Conservation (phyloP, 352 stramenopile genomes). For the Phytopythium mirpurense region DNA sequence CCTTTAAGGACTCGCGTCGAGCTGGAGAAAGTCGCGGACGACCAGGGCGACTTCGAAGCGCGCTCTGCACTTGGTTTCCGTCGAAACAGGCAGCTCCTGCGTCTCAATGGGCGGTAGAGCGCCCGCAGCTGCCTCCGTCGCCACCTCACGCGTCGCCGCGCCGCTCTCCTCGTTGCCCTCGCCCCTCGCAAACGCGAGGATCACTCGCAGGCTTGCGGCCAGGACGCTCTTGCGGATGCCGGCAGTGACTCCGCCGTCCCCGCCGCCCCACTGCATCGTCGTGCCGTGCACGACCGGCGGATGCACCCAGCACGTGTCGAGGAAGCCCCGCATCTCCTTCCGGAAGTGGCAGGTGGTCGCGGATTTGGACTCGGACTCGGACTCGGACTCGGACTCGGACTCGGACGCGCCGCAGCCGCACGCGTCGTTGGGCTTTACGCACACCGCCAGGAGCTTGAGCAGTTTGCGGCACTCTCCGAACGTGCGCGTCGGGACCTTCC, state of each 20-base stretch:
- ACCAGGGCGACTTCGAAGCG: conserved; percentile 1
- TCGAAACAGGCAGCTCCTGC: background rate
- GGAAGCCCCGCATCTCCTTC: background rate
- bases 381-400: no score
- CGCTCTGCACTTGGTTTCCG: background rate
- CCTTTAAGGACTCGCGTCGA: background rate
- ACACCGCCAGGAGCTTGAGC: background rate
- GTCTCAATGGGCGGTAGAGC: background rate
- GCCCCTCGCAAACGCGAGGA: background rate
- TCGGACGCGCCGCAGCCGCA: background rate
- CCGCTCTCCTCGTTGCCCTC: background rate
- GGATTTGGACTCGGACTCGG: no score
- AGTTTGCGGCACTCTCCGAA: background rate
- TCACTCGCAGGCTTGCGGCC: conserved; percentile 2
- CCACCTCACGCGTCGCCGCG: background rate
- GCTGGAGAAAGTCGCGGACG: conserved; percentile 1
- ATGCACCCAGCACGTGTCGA: conserved; percentile 4
- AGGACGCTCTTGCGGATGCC: conserved; percentile 5
- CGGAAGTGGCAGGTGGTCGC: background rate
- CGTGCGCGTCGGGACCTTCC: background rate
- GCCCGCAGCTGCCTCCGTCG: background rate
- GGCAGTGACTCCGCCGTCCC: background rate
- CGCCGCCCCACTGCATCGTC: conserved; percentile 5
- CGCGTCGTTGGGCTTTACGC: background rate
- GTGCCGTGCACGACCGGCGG: conserved; percentile 2